A percentile compares a stretch with the other conserved stretches of the same genome.
These are phyloP conservation scores for Lasiodiplodia theobromae DNA, from an alignment of 2,329 filamentous ascomycete species.

Conservation along the genomic window DNA sequence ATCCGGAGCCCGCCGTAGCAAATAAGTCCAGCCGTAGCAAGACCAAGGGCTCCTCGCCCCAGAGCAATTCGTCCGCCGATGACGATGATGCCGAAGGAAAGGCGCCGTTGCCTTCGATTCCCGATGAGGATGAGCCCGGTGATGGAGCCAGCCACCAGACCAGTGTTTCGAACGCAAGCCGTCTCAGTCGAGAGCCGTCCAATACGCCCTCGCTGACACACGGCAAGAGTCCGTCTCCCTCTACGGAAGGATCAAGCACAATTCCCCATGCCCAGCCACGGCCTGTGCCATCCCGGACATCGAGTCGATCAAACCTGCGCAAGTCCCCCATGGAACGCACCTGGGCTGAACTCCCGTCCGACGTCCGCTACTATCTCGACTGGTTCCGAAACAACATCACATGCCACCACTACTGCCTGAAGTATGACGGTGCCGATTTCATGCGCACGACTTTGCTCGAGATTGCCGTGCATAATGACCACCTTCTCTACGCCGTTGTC, in stretches of 20 bases:
- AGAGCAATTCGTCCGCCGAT: constrained; percentile 61
- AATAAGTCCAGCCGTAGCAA: constrained; percentile 55
- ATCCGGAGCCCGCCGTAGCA: constrained; percentile 74
- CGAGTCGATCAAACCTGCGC: constrained; percentile 41
- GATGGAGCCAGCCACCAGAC: constrained; percentile 36
- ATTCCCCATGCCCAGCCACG: constrained; percentile 37
- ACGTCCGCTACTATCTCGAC: constrained; percentile 78
- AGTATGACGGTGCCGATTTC: constrained; percentile 74
- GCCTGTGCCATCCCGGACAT: constrained; percentile 43
- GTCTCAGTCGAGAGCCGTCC: constrained; percentile 44
- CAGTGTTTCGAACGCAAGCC: constrained; percentile 33
- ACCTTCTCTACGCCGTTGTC: constrained; percentile 84
- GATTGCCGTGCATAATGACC: constrained; percentile 77
- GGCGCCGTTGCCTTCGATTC: constrained; percentile 51
- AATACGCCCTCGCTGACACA: constrained; percentile 49
- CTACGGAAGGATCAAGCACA: constrained; percentile 55
- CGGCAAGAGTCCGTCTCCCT: constrained; percentile 61
- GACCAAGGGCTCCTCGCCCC: constrained; percentile 54
- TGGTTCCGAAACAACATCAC: constrained; percentile 82
- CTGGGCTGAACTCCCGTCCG: constrained; percentile 63
- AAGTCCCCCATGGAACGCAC: constrained; percentile 32
- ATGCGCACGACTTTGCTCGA: constrained; percentile 74
- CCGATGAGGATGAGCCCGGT: constrained; percentile 55
- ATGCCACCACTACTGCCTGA: constrained; percentile 82
- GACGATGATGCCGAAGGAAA: constrained; percentile 57